Conservation (phyloP, 2,329 filamentous ascomycete genomes). For the Pseudocercospora pini-densiflorae region DNA sequence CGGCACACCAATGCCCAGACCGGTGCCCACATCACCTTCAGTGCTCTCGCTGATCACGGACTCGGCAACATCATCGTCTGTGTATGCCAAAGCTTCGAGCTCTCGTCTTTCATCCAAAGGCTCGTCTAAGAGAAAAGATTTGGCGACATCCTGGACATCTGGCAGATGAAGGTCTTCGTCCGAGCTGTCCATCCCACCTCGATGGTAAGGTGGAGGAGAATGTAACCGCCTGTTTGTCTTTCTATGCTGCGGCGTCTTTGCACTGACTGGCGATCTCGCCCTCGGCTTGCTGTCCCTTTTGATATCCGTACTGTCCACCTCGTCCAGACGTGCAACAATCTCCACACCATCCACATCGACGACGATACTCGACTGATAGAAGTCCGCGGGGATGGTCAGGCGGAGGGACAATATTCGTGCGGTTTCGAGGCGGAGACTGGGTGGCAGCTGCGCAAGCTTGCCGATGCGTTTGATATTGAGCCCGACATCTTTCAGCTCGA, state of each 20-base stretch:
- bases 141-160: conserved; percentile 72
- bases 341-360: conserved; percentile 83
- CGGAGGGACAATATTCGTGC: conserved; percentile 78
- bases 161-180: conserved; percentile 56
- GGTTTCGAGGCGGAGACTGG: conserved; percentile 70
- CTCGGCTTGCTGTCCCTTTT: conserved; percentile 42
- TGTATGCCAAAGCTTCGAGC: conserved; percentile 70
- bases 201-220: conserved; percentile 35
- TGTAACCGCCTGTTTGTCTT: conserved; percentile 42
- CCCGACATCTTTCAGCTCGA: conserved; percentile 87
- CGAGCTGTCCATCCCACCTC: conserved; percentile 33
- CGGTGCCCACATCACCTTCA: conserved; percentile 70
- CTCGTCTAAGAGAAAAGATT: conserved; percentile 77
- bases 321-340: conserved; percentile 53
- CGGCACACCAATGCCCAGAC: conserved; percentile 70
- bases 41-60: conserved; percentile 60
- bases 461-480: conserved; percentile 66
- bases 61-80: conserved; percentile 60
- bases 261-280: conserved; percentile 30
- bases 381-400: conserved; percentile 83
- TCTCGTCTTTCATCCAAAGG: conserved; percentile 67
- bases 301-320: conserved; percentile 17
- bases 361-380: conserved; percentile 81
- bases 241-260: conserved; percentile 39
- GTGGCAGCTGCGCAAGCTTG: conserved; percentile 63